Percentiles rank a stretch among this genome's conserved stretches.
Conservation (phyloP, 768 basidiomycete species). For the Rhizopogon vesiculosus region DNA sequence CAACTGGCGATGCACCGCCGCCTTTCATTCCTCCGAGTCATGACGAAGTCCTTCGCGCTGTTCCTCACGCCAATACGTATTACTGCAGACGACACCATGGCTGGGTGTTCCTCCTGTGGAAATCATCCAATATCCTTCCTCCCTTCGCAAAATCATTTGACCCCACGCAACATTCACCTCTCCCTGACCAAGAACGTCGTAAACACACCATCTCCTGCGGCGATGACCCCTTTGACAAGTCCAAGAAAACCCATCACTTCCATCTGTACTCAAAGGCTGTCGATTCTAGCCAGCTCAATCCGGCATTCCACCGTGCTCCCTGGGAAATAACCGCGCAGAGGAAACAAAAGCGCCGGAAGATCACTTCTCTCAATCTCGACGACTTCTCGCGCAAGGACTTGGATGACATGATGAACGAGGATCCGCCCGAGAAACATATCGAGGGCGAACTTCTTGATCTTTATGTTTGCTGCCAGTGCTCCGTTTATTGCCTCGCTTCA, state of each 20-base stretch:
- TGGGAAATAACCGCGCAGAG: slow-evolving; percentile 52
- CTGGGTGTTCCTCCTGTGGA: slow-evolving; percentile 76
- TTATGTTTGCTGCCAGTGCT: slow-evolving; percentile 84
- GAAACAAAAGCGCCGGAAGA: slow-evolving; percentile 53
- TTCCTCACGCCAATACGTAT: slow-evolving; percentile 80
- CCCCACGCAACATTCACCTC: slow-evolving; percentile 32
- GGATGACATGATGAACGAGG: slow-evolving; percentile 29
- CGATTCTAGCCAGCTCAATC: slow-evolving; percentile 62
- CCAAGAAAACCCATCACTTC: slow-evolving; percentile 76
- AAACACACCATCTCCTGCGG: slow-evolving; percentile 48
- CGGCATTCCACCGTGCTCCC: slow-evolving; percentile 52
- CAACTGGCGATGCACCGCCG: slow-evolving; percentile 1
- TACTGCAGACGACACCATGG: slow-evolving; percentile 81
- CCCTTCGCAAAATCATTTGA: slow-evolving; percentile 55
- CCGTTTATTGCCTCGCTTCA: slow-evolving; percentile 66
- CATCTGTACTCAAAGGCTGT: slow-evolving; percentile 70
- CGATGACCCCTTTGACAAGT: slow-evolving; percentile 38
- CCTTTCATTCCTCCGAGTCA: slow-evolving; percentile 40
- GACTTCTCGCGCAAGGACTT: slow-evolving; percentile 15
- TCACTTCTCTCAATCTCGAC: slow-evolving; percentile 35
- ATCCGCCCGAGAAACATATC: slow-evolving; percentile 25
- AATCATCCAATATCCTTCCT: slow-evolving; percentile 55
- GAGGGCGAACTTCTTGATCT: slow-evolving; percentile 65
- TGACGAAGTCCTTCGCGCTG: slow-evolving; percentile 60
- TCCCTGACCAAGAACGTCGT: slow-evolving; percentile 55